Evolutionary conservation across 768 basidiomycete genomes (phyloP).

Genomic region (Podaxis pistillaris): DNA sequence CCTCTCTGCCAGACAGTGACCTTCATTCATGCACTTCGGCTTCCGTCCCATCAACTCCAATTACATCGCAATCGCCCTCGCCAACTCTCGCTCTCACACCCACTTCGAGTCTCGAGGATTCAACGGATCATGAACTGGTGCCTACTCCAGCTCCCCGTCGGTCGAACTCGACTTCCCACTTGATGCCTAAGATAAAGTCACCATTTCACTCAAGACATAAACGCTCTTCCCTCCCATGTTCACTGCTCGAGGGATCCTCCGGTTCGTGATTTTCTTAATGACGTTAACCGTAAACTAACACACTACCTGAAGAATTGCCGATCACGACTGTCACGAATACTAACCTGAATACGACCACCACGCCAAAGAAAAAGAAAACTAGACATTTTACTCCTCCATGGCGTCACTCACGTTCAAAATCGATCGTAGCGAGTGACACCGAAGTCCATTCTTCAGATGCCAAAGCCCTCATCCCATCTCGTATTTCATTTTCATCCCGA

Average conservation of each 20-base stretch:
- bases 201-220: constrained; percentile 8
- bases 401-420: constrained; percentile 5
- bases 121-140: not conserved
- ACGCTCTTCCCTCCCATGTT: not conserved
- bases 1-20: not conserved
- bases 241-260: not conserved
- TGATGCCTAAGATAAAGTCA: constrained; percentile 16
- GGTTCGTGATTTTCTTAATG: not conserved
- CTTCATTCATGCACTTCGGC: not conserved
- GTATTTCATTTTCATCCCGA: constrained; percentile 22
- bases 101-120: constrained; percentile 7
- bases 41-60: constrained; percentile 1
- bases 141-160: not conserved
- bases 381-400: not conserved
- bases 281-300: not conserved
- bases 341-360: not conserved
- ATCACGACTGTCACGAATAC: not conserved
- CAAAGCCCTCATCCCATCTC: constrained; percentile 17
- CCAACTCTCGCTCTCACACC: constrained; percentile 18
- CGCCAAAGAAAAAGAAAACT: not conserved
- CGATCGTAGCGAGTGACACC: constrained; percentile 13
- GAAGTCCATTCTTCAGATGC: constrained; percentile 13
- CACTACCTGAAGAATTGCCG: not conserved
- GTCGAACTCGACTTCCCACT: not conserved
- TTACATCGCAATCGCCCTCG: not conserved